Conservation (phyloP, 2,329 filamentous ascomycete genomes). For the Hypomyces perniciosus region DNA sequence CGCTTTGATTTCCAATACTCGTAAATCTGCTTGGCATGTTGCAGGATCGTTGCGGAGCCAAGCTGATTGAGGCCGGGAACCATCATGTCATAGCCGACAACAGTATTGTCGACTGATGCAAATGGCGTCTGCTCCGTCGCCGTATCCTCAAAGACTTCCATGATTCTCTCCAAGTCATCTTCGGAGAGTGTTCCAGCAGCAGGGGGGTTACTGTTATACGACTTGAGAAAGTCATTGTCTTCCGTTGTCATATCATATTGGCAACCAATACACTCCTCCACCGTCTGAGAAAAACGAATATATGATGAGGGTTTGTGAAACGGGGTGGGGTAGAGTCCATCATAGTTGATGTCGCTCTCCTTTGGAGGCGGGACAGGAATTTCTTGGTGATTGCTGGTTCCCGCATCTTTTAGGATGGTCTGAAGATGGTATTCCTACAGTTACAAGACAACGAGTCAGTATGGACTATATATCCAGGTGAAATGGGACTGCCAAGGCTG, state of each 20-base stretch:
- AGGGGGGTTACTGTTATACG: slow-evolving; percentile 72
- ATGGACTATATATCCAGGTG: neutral
- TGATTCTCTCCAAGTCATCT: slow-evolving; percentile 87
- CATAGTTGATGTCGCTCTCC: slow-evolving; percentile 71
- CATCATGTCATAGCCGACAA: slow-evolving; percentile 72
- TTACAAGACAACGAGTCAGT: slow-evolving; percentile 2
- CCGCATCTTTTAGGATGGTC: slow-evolving; percentile 59
- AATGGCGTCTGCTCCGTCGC: slow-evolving; percentile 79
- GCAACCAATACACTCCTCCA: slow-evolving; percentile 87
- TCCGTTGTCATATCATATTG: slow-evolving; percentile 93
- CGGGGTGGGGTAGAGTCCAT: slow-evolving; percentile 71
- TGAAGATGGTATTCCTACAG: slow-evolving; percentile 92
- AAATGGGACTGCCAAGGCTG: neutral
- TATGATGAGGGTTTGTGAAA: slow-evolving; percentile 87
- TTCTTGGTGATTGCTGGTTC: slow-evolving; percentile 52
- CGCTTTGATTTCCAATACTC: slow-evolving; percentile 80
- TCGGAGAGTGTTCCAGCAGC: slow-evolving; percentile 65
- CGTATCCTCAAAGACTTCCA: slow-evolving; percentile 91
- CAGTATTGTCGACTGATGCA: slow-evolving; percentile 81
- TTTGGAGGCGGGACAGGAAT: slow-evolving; percentile 61
- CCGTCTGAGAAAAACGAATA: slow-evolving; percentile 95
- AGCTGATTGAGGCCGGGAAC: slow-evolving; percentile 57
- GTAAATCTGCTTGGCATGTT: slow-evolving; percentile 72
- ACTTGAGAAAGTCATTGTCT: slow-evolving; percentile 78
- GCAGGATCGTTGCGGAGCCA: slow-evolving; percentile 42